Evolutionary conservation across 495 filamentous ascomycete genomes (phyloP).

Genomic region (Ascobolus immersus): DNA sequence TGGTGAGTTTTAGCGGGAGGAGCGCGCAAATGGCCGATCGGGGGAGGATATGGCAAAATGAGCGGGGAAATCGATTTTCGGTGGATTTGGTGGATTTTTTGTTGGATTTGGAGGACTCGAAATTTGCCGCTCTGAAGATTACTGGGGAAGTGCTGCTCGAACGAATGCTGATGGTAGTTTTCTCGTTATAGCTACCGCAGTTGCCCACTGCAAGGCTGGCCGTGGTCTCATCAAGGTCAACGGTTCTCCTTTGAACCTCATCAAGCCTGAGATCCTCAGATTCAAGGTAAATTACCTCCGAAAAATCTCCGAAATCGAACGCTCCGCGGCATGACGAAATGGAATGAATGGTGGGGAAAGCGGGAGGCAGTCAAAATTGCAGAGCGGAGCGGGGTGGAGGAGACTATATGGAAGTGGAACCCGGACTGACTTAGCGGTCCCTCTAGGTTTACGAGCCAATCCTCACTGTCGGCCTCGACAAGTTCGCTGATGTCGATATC

Average conservation of each 20-base stretch:
- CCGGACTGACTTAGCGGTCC: constrained; percentile 19
- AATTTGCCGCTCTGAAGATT: neutral
- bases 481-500: constrained; percentile 93
- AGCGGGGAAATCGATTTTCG: constrained; percentile 3
- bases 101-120: neutral
- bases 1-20: constrained; percentile 18
- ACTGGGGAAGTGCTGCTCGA: constrained; percentile 2
- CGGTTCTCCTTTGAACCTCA: constrained; percentile 77
- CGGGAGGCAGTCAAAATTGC: too few relatives aligned
- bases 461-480: constrained; percentile 84
- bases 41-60: constrained; percentile 16
- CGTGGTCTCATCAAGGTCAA: constrained; percentile 96
- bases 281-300: constrained; percentile 64
- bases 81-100: neutral
- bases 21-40: constrained; percentile 4
- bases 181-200: constrained; percentile 38
- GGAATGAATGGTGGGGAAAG: too few relatives aligned
- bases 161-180: constrained; percentile 19
- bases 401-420: too few relatives aligned
- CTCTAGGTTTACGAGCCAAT: constrained; percentile 98
- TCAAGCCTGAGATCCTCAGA: constrained; percentile 86
- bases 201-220: constrained; percentile 85
- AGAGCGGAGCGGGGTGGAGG: too few relatives aligned
- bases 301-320: too few relatives aligned
- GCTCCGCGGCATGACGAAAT: too few relatives aligned